These are phyloP conservation scores for Mimosa bimucronata DNA, from an alignment of 306 rosid species.

Conservation along the genomic window DNA sequence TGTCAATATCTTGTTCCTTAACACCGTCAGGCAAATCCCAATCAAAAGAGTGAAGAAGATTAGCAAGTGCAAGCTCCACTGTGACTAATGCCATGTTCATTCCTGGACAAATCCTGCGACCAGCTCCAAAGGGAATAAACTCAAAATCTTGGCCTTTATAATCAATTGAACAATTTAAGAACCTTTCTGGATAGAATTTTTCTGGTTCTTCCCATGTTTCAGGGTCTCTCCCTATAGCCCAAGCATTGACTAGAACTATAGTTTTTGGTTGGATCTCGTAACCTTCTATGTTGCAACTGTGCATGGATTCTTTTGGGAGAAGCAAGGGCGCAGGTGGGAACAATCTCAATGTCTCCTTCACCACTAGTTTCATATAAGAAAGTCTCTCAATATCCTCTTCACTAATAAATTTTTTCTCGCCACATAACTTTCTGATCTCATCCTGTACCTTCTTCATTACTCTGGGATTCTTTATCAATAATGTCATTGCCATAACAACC, in stretches of 20 bases:
- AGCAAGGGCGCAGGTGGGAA: conserved; percentile 47
- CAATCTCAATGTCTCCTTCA: conserved; percentile 46
- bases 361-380: conserved; percentile 41
- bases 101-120: conserved; percentile 46
- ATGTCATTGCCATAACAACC: conserved; percentile 41
- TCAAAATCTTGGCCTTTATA: conserved; percentile 42
- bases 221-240: conserved; percentile 48
- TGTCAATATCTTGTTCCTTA: neutral
- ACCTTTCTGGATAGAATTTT: conserved; percentile 45
- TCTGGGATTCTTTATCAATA: conserved; percentile 33
- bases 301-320: conserved; percentile 41
- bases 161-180: conserved; percentile 16
- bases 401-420: conserved; percentile 36
- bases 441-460: conserved; percentile 35
- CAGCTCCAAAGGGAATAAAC: conserved; percentile 43
- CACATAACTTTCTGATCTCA: conserved; percentile 29
- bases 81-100: conserved; percentile 32
- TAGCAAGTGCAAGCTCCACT: conserved; percentile 37
- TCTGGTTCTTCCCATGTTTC: conserved; percentile 39
- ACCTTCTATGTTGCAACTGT: conserved; percentile 34
- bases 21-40: conserved; percentile 34
- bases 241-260: conserved; percentile 33
- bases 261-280: conserved; percentile 42
- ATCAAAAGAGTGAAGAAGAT: conserved; percentile 41
- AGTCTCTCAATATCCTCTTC: conserved; percentile 48